Evolutionary conservation across 2,329 filamentous ascomycete species (phyloP).

Genomic region (Paraconiothyrium brasiliense): DNA sequence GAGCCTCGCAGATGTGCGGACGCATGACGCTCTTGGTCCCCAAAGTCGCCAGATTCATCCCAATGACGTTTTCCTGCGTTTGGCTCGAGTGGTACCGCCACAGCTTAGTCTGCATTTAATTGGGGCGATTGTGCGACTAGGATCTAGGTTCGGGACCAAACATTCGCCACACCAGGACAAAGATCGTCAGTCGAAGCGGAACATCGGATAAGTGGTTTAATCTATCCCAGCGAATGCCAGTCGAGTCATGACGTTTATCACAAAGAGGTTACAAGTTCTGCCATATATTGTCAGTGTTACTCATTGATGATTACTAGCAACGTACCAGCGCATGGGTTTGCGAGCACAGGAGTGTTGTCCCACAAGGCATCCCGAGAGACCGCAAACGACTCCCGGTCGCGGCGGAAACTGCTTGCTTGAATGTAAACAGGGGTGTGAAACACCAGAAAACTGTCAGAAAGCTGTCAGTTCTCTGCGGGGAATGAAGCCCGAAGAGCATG

Average conservation of each 20-base stretch:
- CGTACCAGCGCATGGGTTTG: constrained; percentile 3
- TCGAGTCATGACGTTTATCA: not conserved
- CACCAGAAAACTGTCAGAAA: constrained; percentile 5
- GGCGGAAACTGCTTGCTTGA: not conserved
- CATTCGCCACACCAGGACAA: not conserved
- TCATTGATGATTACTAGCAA: not conserved
- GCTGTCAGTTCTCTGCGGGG: not conserved
- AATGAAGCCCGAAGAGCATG: constrained; percentile 1
- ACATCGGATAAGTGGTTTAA: constrained; percentile 9
- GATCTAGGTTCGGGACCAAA: constrained; percentile 2
- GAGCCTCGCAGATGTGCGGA: constrained; percentile 9
- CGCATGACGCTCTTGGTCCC: constrained; percentile 11
- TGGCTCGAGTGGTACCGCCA: not conserved
- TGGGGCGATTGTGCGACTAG: constrained; percentile 14
- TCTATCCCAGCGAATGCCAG: constrained; percentile 5
- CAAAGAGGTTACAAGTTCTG: not conserved
- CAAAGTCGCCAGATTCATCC: constrained; percentile 3
- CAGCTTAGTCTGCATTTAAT: constrained; percentile 3
- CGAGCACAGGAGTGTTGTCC: constrained; percentile 1
- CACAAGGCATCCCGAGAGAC: not conserved
- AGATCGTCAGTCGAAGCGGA: not conserved
- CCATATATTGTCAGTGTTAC: constrained; percentile 1
- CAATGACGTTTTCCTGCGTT: constrained; percentile 9
- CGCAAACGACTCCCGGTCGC: not conserved
- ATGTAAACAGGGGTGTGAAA: not conserved